These are phyloP conservation scores for Ganoderma resinaceum DNA, from an alignment of 1,284 basidiomycete genomes.

Conservation along the genomic window DNA sequence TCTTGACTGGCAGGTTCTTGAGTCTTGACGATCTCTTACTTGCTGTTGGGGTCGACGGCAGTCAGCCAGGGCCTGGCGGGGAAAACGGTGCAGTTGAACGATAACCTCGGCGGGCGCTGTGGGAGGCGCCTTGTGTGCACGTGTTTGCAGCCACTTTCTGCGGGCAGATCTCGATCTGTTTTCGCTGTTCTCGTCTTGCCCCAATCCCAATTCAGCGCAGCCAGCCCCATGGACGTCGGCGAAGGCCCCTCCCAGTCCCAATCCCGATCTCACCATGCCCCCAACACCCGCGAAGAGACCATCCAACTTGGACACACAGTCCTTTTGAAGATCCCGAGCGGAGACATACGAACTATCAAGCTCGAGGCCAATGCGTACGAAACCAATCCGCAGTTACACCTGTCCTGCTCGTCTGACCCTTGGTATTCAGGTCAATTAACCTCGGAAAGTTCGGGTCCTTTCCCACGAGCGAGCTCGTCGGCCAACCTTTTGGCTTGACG, in stretches of 20 bases:
- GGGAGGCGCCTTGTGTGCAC: conserved; percentile 17
- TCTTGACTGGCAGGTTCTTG: not conserved
- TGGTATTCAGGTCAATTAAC: conserved; percentile 57
- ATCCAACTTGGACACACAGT: conserved; percentile 71
- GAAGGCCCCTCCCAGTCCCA: conserved; percentile 35
- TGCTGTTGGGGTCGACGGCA: not conserved
- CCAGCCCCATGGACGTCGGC: conserved; percentile 36
- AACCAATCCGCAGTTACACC: not conserved
- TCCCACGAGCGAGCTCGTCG: conserved; percentile 69
- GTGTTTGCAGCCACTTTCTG: conserved; percentile 18
- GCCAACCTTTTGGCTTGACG: conserved; percentile 77
- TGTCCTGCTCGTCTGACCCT: conserved; percentile 22
- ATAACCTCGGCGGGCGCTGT: not conserved
- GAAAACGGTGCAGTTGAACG: conserved; percentile 1
- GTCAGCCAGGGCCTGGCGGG: conserved; percentile 4
- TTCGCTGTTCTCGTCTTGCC: conserved; percentile 20
- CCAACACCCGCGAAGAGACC: conserved; percentile 33
- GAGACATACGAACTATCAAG: conserved; percentile 71
- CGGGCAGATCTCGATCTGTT: conserved; percentile 27
- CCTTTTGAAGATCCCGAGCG: conserved; percentile 72
- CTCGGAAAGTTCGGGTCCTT: conserved; percentile 83
- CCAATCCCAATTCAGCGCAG: not conserved
- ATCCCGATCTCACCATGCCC: conserved; percentile 2
- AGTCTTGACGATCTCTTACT: not conserved
- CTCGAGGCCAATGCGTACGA: conserved; percentile 71